phyloP scores from a whole-genome alignment of 331 rosid species.

The Cucumis variabilis region DNA sequence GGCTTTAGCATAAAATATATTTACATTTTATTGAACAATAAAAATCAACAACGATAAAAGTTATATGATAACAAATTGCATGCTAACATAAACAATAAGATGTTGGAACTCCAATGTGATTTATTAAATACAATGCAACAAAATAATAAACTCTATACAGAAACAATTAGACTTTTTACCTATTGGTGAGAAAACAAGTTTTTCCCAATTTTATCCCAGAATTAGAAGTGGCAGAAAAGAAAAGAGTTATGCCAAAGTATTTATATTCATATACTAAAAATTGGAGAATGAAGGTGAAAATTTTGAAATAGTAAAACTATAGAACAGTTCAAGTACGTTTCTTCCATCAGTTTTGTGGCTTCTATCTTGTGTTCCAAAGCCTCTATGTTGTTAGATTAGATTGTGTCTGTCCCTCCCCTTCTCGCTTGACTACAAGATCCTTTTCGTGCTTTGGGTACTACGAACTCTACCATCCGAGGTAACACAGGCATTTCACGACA shows the following conservation, averaged over 20 bases:
- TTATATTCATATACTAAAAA: not conserved
- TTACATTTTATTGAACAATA: too few relatives aligned
- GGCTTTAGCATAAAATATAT: too few relatives aligned
- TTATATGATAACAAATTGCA: not conserved
- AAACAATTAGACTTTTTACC: not conserved
- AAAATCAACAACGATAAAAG: not conserved
- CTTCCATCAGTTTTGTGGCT: conserved; percentile 27
- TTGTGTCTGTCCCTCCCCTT: not conserved
- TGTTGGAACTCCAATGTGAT: not conserved
- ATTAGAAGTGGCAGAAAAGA: too few relatives aligned
- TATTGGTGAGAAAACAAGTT: not conserved
- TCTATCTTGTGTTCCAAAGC: not conserved
- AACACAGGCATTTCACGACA: not conserved
- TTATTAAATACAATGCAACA: not conserved
- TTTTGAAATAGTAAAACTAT: not conserved
- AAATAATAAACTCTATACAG: not conserved
- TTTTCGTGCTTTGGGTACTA: not conserved
- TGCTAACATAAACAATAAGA: not conserved
- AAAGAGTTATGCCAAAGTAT: not conserved
- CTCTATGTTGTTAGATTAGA: not conserved
- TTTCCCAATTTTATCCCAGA: not conserved
- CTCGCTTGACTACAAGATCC: not conserved
- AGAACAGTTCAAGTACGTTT: not conserved
- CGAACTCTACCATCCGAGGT: not conserved
- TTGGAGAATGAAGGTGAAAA: not conserved